Conservation (phyloP, 2,329 filamentous ascomycete genomes). For the Diplodia intermedia region DNA sequence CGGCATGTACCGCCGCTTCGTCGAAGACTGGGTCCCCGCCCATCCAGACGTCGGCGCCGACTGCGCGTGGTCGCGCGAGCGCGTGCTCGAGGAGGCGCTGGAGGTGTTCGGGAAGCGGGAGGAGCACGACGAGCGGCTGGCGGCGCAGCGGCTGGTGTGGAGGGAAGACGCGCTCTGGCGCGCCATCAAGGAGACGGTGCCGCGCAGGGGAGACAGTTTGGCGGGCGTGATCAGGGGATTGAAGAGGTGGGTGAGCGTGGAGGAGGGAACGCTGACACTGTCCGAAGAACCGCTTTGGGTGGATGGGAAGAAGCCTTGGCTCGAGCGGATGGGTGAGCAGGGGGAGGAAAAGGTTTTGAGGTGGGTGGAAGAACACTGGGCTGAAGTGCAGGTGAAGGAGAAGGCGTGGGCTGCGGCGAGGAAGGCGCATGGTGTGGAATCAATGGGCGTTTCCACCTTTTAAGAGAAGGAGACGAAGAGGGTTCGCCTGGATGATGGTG, state of each 20-base stretch:
- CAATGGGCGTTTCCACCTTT: background rate
- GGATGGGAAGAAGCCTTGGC: slow-evolving; percentile 38
- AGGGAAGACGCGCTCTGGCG: slow-evolving; percentile 52
- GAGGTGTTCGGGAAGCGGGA: slow-evolving; percentile 55
- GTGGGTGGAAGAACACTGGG: slow-evolving; percentile 46
- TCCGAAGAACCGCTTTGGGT: slow-evolving; percentile 32
- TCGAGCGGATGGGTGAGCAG: slow-evolving; percentile 32
- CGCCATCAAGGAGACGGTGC: slow-evolving; percentile 51
- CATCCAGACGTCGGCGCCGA: slow-evolving; percentile 51
- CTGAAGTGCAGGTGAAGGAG: slow-evolving; percentile 42
- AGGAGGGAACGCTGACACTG: slow-evolving; percentile 38
- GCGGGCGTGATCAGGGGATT: slow-evolving; percentile 41
- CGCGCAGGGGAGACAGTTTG: slow-evolving; percentile 39
- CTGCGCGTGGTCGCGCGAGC: slow-evolving; percentile 45
- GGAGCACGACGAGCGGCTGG: slow-evolving; percentile 55
- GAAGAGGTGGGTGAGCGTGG: slow-evolving; percentile 46
- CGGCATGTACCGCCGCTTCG: slow-evolving; percentile 65
- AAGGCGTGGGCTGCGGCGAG: slow-evolving; percentile 34
- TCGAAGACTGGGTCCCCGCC: slow-evolving; percentile 67
- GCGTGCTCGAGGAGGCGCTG: slow-evolving; percentile 63
- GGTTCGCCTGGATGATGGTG: background rate
- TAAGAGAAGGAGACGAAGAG: slow-evolving; percentile 2
- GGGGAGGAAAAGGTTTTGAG: slow-evolving; percentile 32
- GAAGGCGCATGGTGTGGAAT: background rate
- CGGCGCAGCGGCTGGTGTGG: slow-evolving; percentile 47